Evolutionary conservation across 192 early-diverging fungal genomes (phyloP), one percentile per base, ranked within the genome.

Genomic region (Geranomyces michiganensis): DNA sequence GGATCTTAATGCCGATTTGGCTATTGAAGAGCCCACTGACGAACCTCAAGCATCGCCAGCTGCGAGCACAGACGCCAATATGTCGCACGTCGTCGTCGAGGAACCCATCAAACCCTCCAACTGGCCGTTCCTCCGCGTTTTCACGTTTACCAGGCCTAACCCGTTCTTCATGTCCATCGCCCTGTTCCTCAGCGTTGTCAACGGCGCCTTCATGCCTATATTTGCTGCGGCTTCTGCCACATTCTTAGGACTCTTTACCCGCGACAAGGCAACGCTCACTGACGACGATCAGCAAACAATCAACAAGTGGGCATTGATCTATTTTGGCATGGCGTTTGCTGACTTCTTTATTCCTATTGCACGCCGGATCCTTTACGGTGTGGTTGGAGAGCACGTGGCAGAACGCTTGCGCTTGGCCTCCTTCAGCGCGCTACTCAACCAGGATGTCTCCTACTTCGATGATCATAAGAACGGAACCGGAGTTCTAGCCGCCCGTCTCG

Each of bases 401-500:
- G 7, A 48, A 21, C 49, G 61, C 27, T 32, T 71, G 30, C 58
- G 70, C 41, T 22, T 63, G 19, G 21, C 46, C 19, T 32, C 47
- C 15, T 63, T 71, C 44, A 27, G 21, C 22, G 47, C 43, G 15
- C 61, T 71, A 19, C 58, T 65, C 17, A 29, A 44, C 7, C 70
- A 71, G 31, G 70, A 71, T 24, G 44, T 71, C n/a, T 65, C 65
- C 21, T 71, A 69, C 70, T 71, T 71, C 62, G 70, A 71, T 22
- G 33, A 19, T 33, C 31, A 64, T 0, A 24, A 26, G 14, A 71
- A 65, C 33, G 24, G 33, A 26, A 76, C 81, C 13, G 95, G 95
- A 41, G 87, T 88, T 19, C 75, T 97, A 48, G 92, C 93, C 19
- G 82, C 90, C n/a, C 79, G 86, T 33, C 41, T 68, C 19, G 67